Evolutionary conservation across 306 rosid genomes (phyloP), one percentile per base, ranked within the genome.

Genomic region (Abrus pulchellus): DNA sequence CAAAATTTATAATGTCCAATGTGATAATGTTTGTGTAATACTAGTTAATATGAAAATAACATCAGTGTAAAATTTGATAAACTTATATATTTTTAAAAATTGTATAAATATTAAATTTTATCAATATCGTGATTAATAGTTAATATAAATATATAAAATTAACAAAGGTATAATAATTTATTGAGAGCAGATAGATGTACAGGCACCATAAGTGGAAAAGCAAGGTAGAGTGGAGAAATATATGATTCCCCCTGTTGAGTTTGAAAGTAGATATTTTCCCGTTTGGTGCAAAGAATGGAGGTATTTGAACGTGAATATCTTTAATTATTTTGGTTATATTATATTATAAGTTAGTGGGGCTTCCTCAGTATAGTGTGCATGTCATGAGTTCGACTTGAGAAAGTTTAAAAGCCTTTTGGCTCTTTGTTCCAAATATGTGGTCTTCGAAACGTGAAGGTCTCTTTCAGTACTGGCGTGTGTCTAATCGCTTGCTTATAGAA

Each of bases 231-330:
- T 20, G 33, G 38, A 60, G n/a, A 82, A 56, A 84, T 70, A 87
- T 79, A 73, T 9, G 86, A 87, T 86, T 87, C 90, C 65, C 59
- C 29, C n/a, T 30, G 20, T 44, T 48, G 65, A 49, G 81, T 74
- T 61, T 44, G 67, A 79, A 63, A 77, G 59, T 32, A 56, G 64
- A 81, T 68, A 9, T 66, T 82, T 85, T 66, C 9, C 56, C 13
- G 79, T 81, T 72, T 50, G 75, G 80, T 83, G 83, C 84, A 86
- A 78, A 68, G 78, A 72, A 78, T 84, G 78, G 71, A 63, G 3
- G n/a, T 40, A 27, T 27, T 4, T 61, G 53, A 86, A 50, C 20
- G 5, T 33, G 71, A 57, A 56, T 4, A 32, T 20, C 63, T 71
- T 68, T 29, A 13, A 28, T 63, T 71, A 55, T 54, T 66, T 69